Evolutionary conservation across 768 basidiomycete genomes (phyloP).

Genomic region (Phylloporus sp.): DNA sequence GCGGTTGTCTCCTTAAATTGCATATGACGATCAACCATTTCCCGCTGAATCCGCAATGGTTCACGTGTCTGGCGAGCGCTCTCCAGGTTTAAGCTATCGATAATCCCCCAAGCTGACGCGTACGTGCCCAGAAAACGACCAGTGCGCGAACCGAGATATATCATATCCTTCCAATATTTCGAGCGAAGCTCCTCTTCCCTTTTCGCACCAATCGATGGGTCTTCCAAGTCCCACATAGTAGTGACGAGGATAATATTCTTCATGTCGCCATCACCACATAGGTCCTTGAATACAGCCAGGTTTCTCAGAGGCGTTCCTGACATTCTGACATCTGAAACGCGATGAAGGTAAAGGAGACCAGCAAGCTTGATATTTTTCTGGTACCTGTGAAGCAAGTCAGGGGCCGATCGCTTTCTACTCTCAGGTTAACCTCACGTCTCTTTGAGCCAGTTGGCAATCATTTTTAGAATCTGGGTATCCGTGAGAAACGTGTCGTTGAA

Average conservation of each 20-base stretch:
- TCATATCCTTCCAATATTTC: conserved; percentile 15
- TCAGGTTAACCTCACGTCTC: conserved; percentile 7
- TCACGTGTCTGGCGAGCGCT: neutral
- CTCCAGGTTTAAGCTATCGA: conserved; percentile 2
- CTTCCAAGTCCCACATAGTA: conserved; percentile 16
- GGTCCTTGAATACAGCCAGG: conserved; percentile 4
- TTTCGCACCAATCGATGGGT: neutral
- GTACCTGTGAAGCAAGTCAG: conserved; percentile 6
- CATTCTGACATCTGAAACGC: conserved; percentile 11
- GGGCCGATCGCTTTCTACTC: neutral
- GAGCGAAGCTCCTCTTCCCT: conserved; percentile 14
- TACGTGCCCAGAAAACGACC: conserved; percentile 9
- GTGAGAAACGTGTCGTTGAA: conserved; percentile 14
- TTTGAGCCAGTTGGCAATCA: conserved; percentile 17
- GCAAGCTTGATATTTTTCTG: conserved; percentile 7
- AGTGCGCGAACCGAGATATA: conserved; percentile 7
- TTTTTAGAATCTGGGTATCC: conserved; percentile 8
- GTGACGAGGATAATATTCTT: conserved; percentile 18
- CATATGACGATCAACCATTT: conserved; percentile 16
- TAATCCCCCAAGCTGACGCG: conserved; percentile 14
- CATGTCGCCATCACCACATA: conserved; percentile 9
- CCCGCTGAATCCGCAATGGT: conserved; percentile 14
- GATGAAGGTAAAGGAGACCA: conserved; percentile 13
- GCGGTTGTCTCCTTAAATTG: conserved; percentile 11
- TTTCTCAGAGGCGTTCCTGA: conserved; percentile 10